Evolutionary conservation across 2,329 filamentous ascomycete genomes (phyloP).

Genomic region (Trichophyton schoenleinii): DNA sequence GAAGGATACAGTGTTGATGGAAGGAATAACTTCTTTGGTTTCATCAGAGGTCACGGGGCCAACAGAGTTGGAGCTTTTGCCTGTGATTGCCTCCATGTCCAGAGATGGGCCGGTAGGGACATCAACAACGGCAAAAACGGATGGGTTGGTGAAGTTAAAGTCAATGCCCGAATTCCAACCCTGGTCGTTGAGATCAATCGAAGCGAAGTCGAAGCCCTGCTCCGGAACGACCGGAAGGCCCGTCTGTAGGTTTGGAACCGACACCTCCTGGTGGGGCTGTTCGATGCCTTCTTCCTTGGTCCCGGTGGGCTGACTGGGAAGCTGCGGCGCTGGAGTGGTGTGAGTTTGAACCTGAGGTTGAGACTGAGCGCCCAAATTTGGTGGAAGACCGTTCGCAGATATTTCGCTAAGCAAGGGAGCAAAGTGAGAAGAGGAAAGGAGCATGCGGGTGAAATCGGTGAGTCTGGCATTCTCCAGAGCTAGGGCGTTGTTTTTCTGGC

Average conservation of each 20-base stretch:
- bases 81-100: slow-evolving; percentile 51
- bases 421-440: slow-evolving; percentile 69
- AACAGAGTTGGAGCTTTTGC: slow-evolving; percentile 52
- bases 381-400: slow-evolving; percentile 45
- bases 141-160: slow-evolving; percentile 32
- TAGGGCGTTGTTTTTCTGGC: slow-evolving; percentile 67
- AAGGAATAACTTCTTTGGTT: slow-evolving; percentile 39
- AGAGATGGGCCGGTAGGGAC: slow-evolving; percentile 54
- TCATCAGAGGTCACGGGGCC: slow-evolving; percentile 34
- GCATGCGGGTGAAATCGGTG: slow-evolving; percentile 65
- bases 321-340: slow-evolving; percentile 20
- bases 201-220: slow-evolving; percentile 59
- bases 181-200: slow-evolving; percentile 46
- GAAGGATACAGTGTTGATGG: slow-evolving; percentile 31
- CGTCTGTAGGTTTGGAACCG: slow-evolving; percentile 50
- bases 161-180: slow-evolving; percentile 37
- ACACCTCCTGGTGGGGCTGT: slow-evolving; percentile 42
- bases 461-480: slow-evolving; percentile 75
- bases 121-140: slow-evolving; percentile 56
- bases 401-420: slow-evolving; percentile 65
- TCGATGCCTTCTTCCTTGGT: slow-evolving; percentile 56
- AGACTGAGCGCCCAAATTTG: slow-evolving; percentile 21
- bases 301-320: slow-evolving; percentile 36
- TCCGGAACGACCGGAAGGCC: slow-evolving; percentile 77
- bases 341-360: slow-evolving; percentile 20